phyloP scores from a whole-genome alignment of 73 alveolate genomes.

The Loxodes magnus region DNA sequence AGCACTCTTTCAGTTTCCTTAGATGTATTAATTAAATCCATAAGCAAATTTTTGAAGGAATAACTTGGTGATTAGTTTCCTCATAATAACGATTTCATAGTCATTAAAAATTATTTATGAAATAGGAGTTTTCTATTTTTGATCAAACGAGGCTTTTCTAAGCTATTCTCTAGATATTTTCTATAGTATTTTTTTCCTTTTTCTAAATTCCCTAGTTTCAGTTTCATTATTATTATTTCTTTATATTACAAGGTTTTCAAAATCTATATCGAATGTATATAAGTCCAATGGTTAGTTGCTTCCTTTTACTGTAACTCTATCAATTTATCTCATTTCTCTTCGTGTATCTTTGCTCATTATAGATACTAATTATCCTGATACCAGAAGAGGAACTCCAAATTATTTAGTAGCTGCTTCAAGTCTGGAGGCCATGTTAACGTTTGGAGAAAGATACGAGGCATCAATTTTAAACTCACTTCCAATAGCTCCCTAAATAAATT shows the following conservation, averaged over 20 bases:
- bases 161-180: neutral
- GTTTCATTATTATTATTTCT: neutral
- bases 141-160: neutral
- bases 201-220: neutral
- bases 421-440: constrained; percentile 28
- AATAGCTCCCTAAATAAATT: too few species aligned
- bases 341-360: neutral
- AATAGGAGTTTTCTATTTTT: neutral
- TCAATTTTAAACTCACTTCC: constrained; percentile 66
- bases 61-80: constrained; percentile 9
- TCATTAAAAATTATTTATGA: too few species aligned
- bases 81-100: constrained; percentile 20
- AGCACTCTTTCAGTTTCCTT: constrained; percentile 46
- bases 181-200: neutral
- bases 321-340: constrained; percentile 6
- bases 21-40: constrained; percentile 20
- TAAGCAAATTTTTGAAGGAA: constrained; percentile 12
- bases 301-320: neutral
- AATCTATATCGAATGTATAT: neutral
- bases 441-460: constrained; percentile 69
- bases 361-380: constrained; percentile 6
- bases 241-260: neutral
- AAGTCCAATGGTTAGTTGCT: neutral
- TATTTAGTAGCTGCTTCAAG: constrained; percentile 20
- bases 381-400: constrained; percentile 19